phyloP scores from a whole-genome alignment of 2,329 filamentous ascomycete species.

The Cryphonectria japonica region DNA sequence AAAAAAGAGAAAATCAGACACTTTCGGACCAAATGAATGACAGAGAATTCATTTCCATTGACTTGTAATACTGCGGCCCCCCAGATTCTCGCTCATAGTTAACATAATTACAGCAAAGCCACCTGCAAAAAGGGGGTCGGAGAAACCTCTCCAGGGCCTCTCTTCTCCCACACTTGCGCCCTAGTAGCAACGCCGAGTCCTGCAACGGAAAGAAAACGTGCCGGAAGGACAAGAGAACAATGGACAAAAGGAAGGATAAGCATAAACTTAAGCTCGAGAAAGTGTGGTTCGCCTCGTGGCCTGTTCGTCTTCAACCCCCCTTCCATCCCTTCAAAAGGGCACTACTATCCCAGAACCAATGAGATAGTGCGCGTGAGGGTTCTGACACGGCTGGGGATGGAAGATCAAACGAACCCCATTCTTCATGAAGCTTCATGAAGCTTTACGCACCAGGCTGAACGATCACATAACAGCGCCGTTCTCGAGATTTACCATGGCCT shows the following conservation, averaged over 20 bases:
- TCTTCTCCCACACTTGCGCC: background rate
- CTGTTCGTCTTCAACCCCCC: background rate
- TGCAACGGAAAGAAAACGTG: background rate
- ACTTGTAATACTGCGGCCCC: too few relatives aligned
- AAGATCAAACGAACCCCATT: conserved; percentile 26
- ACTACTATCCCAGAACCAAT: conserved; percentile 10
- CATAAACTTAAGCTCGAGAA: conserved; percentile 23
- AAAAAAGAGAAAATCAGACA: background rate
- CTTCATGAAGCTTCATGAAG: background rate
- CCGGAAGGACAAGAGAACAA: background rate
- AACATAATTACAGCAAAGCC: too few relatives aligned
- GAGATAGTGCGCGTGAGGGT: background rate
- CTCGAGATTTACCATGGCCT: background rate
- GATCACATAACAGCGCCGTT: background rate
- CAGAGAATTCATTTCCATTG: too few relatives aligned
- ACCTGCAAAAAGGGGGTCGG: too few relatives aligned
- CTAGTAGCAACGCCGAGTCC: background rate
- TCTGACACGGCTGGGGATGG: conserved; percentile 17
- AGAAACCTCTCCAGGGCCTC: background rate
- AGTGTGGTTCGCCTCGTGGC: conserved; percentile 13
- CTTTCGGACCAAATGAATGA: background rate
- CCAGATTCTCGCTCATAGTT: too few relatives aligned
- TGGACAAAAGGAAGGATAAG: conserved; percentile 6
- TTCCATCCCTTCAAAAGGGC: too few relatives aligned
- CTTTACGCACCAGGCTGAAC: background rate